Conservation (phyloP, 2,329 filamentous ascomycete species). For the Talaromyces verruculosus region DNA sequence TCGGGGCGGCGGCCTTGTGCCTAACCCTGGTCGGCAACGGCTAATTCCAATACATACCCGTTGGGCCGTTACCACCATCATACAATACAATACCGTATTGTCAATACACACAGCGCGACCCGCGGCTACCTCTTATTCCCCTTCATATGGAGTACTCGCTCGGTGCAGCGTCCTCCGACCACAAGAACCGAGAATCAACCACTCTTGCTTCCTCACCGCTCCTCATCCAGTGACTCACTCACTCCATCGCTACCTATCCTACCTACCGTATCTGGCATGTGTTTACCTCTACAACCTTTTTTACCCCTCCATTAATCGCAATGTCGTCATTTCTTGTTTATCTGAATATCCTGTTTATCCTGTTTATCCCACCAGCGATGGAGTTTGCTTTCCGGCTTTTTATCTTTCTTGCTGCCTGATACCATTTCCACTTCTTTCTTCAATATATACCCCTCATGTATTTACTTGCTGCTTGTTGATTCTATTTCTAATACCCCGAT, state of each 20-base stretch:
- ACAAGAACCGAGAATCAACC: not conserved
- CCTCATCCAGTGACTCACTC: constrained; percentile 8
- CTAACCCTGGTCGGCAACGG: not conserved
- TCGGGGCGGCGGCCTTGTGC: not conserved
- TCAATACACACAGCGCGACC: constrained; percentile 9
- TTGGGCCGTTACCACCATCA: not conserved
- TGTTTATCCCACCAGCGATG: constrained; percentile 4
- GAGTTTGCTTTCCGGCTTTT: constrained; percentile 3
- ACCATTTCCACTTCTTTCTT: not conserved
- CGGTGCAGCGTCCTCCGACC: constrained; percentile 5
- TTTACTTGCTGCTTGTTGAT: not conserved
- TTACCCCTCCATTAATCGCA: not conserved
- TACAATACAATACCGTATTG: constrained; percentile 14
- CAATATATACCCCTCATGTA: constrained; percentile 19
- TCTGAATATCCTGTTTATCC: not conserved
- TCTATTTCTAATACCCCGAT: constrained; percentile 12
- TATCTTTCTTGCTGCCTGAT: not conserved
- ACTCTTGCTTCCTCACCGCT: not conserved
- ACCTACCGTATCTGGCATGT: constrained; percentile 9
- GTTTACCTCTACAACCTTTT: not conserved
- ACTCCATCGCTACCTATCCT: not conserved
- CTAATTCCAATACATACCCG: not conserved
- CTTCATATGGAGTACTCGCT: not conserved
- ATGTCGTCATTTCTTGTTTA: not conserved
- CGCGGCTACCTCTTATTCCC: constrained; percentile 3